phyloP scores from a whole-genome alignment of 164 flowering plant genomes.

The Vitis amurensis region DNA sequence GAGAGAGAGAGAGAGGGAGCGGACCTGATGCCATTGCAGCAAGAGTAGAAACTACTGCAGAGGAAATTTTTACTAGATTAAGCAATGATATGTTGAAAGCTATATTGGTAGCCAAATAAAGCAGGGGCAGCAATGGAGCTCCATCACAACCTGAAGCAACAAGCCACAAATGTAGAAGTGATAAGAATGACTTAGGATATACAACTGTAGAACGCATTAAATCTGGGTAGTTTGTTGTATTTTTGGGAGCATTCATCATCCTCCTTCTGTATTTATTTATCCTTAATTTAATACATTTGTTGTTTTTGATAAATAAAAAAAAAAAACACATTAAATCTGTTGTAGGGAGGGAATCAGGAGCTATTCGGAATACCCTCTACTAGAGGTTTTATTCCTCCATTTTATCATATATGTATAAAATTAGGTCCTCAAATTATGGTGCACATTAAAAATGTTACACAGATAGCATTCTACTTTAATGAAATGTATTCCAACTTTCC shows the following conservation, averaged over 20 bases:
- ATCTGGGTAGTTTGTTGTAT: background rate
- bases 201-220: background rate
- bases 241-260: too few relatives aligned
- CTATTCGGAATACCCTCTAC: too few relatives aligned
- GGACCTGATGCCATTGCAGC: constrained; percentile 69
- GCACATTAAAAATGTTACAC: too few relatives aligned
- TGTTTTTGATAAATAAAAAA: too few relatives aligned
- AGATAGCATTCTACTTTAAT: too few relatives aligned
- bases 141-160: constrained; percentile 71
- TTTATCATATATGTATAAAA: background rate
- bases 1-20: constrained; percentile 25
- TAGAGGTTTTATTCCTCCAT: background rate
- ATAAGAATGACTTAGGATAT: background rate
- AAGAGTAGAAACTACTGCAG: constrained; percentile 82
- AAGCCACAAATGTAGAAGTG: background rate
- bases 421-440: background rate
- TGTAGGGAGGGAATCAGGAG: too few relatives aligned
- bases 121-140: constrained; percentile 75
- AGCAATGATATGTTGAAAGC: constrained; percentile 79
- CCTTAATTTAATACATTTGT: too few relatives aligned
- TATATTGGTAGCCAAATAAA: constrained; percentile 62
- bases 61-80: constrained; percentile 61
- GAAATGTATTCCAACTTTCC: background rate
- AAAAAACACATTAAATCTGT: too few relatives aligned
- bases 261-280: too few relatives aligned